Conservation (phyloP, 2,329 filamentous ascomycete species). For the Cytospora chrysosperma region DNA sequence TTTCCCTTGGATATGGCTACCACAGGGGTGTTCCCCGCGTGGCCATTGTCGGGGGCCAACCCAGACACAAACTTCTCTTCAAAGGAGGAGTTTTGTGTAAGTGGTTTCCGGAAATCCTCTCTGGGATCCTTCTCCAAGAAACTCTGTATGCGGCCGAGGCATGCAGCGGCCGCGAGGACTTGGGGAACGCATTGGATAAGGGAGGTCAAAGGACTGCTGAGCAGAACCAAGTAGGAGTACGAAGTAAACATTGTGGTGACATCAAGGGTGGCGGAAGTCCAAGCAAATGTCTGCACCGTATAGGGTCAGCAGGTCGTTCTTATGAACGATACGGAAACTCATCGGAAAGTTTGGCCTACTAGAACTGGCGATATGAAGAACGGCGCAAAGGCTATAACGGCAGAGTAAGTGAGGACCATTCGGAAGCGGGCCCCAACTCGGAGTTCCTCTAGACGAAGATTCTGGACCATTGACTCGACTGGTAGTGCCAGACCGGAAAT, state of each 20-base stretch:
- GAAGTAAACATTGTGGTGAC: constrained; percentile 33
- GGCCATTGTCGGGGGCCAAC: neutral
- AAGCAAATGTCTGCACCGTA: constrained; percentile 30
- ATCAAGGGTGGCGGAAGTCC: constrained; percentile 28
- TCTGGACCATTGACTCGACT: constrained; percentile 29
- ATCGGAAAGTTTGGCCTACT: neutral
- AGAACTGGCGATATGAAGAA: constrained; percentile 37
- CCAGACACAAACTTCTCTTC: neutral
- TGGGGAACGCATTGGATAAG: constrained; percentile 36
- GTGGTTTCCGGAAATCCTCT: constrained; percentile 29
- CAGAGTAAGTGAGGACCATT: constrained; percentile 26
- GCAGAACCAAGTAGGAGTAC: constrained; percentile 36
- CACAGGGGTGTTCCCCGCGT: neutral
- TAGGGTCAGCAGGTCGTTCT: neutral
- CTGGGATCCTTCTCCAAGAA: constrained; percentile 36
- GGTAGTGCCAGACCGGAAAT: constrained; percentile 34
- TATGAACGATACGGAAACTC: neutral
- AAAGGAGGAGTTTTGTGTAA: neutral
- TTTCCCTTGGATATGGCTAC: constrained; percentile 27
- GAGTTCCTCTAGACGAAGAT: constrained; percentile 30
- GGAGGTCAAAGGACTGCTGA: constrained; percentile 33
- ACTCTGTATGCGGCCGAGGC: constrained; percentile 36
- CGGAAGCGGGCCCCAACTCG: constrained; percentile 28
- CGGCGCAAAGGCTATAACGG: constrained; percentile 34
- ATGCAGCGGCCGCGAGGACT: constrained; percentile 35